Conservation (phyloP, 1,284 basidiomycete genomes). For the Somion occarium region DNA sequence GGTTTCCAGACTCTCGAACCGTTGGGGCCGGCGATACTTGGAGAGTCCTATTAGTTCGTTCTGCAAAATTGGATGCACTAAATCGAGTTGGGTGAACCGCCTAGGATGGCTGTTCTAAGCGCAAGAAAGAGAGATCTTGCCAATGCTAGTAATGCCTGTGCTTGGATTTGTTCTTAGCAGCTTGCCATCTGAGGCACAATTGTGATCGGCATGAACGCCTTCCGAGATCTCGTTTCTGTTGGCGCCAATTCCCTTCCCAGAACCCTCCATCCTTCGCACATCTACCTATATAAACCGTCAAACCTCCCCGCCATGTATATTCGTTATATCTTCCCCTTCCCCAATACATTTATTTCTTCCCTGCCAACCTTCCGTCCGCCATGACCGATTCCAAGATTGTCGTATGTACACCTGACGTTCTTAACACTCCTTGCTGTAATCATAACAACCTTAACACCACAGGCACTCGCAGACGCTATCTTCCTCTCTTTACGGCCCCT, state of each 20-base stretch:
- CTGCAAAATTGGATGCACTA: too few species aligned
- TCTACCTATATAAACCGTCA: background rate
- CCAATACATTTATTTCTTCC: background rate
- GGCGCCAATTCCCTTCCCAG: background rate
- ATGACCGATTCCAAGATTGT: slow-evolving; percentile 4
- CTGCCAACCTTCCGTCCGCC: background rate
- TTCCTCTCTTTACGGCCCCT: slow-evolving; percentile 17
- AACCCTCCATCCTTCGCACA: background rate
- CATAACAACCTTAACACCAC: background rate
- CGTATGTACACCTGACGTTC: background rate
- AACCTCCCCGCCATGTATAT: background rate
- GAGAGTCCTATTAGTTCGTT: too few species aligned
- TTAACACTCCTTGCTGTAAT: background rate
- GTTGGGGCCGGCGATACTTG: too few species aligned
- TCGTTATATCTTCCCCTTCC: background rate
- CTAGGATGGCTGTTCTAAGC: too few species aligned
- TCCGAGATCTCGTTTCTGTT: background rate
- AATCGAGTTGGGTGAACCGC: too few species aligned
- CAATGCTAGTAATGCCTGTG: background rate
- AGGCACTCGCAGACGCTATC: slow-evolving; percentile 19
- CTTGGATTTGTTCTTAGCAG: background rate
- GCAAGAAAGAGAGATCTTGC: too few species aligned
- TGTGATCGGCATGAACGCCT: background rate
- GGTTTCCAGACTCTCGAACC: background rate
- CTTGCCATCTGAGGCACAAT: background rate